phyloP scores from a whole-genome alignment of 306 rosid genomes.

The Sindora glabra region DNA sequence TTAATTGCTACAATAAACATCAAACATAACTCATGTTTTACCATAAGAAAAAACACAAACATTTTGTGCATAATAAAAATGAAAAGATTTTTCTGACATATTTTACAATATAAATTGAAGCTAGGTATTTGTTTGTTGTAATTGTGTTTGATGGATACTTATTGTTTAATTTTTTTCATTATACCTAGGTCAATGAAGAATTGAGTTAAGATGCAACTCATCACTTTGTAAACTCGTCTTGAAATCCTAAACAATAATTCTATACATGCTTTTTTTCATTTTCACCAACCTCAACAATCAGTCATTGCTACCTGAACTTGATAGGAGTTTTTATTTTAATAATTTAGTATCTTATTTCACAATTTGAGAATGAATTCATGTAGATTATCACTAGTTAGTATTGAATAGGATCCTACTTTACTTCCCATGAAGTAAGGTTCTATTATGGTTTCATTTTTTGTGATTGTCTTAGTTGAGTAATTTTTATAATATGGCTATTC shows the following conservation, averaged over 20 bases:
- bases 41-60: neutral
- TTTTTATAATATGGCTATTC: no score
- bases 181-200: constrained; percentile 55
- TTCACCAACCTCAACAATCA: constrained; percentile 9
- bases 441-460: no score
- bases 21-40: neutral
- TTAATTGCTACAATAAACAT: neutral
- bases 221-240: constrained; percentile 38
- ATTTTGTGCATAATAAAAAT: no score
- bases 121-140: neutral
- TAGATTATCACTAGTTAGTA: no score
- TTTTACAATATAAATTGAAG: neutral
- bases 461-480: no score
- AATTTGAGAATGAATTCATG: no score
- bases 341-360: no score
- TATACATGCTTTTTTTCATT: constrained; percentile 1
- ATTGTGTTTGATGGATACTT: neutral
- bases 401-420: no score
- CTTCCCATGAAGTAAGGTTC: no score
- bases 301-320: no score
- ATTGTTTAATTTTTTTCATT: neutral
- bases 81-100: neutral
- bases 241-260: constrained; percentile 14
- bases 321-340: no score
- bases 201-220: constrained; percentile 59